Evolutionary conservation across 1,139 yeast species (phyloP).

Genomic region (Sugiyamaella grinbergsii): DNA sequence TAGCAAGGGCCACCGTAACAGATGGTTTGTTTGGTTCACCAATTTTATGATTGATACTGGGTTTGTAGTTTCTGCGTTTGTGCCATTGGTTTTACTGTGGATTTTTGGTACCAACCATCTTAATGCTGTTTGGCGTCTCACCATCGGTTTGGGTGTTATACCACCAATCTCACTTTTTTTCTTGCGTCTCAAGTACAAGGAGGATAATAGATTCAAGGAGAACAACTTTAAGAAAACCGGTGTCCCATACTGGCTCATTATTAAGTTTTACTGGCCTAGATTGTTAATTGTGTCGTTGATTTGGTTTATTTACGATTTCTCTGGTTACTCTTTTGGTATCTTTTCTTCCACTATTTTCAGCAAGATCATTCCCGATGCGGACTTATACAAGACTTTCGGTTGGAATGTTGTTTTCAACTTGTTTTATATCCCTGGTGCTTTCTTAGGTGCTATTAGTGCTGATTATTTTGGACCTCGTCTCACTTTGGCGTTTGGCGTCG

Average conservation of each 20-base stretch:
- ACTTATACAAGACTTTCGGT: constrained; percentile 76
- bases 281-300: constrained; percentile 67
- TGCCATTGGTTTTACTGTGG: constrained; percentile 84
- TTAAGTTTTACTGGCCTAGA: constrained; percentile 87
- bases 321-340: constrained; percentile 83
- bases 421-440: constrained; percentile 88
- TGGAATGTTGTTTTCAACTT: constrained; percentile 90
- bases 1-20: constrained; percentile 79
- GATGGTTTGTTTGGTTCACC: constrained; percentile 89
- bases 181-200: constrained; percentile 73
- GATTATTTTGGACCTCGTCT: constrained; percentile 89
- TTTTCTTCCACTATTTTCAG: constrained; percentile 71
- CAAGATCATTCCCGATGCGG: constrained; percentile 56
- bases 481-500: constrained; percentile 68
- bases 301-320: constrained; percentile 92
- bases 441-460: constrained; percentile 77
- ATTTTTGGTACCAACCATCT: constrained; percentile 72
- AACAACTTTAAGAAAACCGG: constrained; percentile 64
- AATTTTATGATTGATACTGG: constrained; percentile 87
- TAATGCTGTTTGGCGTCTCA: constrained; percentile 85
- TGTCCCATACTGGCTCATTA: constrained; percentile 67
- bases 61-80: constrained; percentile 80
- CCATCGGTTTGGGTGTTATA: constrained; percentile 91
- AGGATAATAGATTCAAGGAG: constrained; percentile 69
- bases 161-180: constrained; percentile 79